Percentiles rank a stretch among this genome's conserved stretches.
phyloP scores from a whole-genome alignment of 352 stramenopile species.

The Phytophthora chlamydospora region DNA sequence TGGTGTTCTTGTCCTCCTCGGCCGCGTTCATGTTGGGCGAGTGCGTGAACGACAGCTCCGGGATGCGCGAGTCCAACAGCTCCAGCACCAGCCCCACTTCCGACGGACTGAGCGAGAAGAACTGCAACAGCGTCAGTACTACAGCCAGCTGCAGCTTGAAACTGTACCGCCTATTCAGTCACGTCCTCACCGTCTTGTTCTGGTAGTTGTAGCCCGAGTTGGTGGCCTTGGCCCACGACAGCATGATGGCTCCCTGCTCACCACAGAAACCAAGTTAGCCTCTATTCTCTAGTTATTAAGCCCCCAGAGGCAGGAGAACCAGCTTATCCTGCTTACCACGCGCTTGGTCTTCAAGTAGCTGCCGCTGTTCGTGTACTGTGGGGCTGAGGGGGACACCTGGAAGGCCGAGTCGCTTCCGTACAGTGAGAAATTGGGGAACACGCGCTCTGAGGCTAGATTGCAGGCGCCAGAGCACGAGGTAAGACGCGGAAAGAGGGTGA shows the following conservation, averaged over 20 bases:
- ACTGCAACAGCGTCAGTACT: slow-evolving; percentile 43
- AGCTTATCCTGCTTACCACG: slow-evolving; percentile 37
- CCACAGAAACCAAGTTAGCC: slow-evolving; percentile 16
- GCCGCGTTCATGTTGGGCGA: slow-evolving; percentile 82
- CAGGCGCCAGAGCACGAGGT: slow-evolving; percentile 12
- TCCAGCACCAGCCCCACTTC: slow-evolving; percentile 83
- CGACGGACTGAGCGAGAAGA: slow-evolving; percentile 80
- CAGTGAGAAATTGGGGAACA: slow-evolving; percentile 78
- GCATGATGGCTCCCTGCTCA: slow-evolving; percentile 76
- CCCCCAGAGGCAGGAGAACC: neutral
- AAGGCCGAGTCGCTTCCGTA: slow-evolving; percentile 81
- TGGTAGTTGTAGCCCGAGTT: slow-evolving; percentile 81
- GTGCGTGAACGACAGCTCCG: slow-evolving; percentile 73
- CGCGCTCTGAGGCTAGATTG: slow-evolving; percentile 52
- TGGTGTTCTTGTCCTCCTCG: slow-evolving; percentile 55
- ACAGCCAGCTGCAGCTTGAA: slow-evolving; percentile 5
- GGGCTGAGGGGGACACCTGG: slow-evolving; percentile 69
- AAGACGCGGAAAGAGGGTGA: slow-evolving; percentile 7
- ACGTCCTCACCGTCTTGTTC: slow-evolving; percentile 69
- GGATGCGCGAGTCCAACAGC: slow-evolving; percentile 69
- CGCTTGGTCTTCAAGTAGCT: slow-evolving; percentile 88
- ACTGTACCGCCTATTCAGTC: neutral
- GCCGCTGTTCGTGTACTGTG: slow-evolving; percentile 66
- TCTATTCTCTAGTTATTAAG: neutral
- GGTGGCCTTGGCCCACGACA: slow-evolving; percentile 80